Evolutionary conservation across 2,329 filamentous ascomycete species (phyloP).

Genomic region (Cladosporium sp.): DNA sequence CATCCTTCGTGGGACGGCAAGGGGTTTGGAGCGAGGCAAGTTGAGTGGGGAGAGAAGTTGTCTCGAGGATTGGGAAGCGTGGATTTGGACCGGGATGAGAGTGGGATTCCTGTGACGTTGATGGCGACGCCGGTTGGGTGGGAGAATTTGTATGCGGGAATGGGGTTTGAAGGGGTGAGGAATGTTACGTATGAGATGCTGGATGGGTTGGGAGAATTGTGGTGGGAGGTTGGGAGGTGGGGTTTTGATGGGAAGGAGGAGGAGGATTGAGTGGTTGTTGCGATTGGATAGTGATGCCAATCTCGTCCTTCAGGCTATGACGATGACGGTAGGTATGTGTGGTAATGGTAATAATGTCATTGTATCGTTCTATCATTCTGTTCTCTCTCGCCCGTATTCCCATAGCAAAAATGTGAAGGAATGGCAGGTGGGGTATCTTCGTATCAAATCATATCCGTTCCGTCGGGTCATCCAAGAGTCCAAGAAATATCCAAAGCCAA

Average conservation of each 20-base stretch:
- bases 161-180: constrained; percentile 4
- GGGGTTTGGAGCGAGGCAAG: constrained; percentile 8
- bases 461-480: background rate
- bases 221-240: constrained; percentile 11
- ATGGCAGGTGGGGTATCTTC: constrained; percentile 9
- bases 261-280: background rate
- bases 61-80: background rate
- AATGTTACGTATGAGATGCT: constrained; percentile 4
- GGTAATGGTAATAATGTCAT: background rate
- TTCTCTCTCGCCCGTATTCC: background rate
- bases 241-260: background rate
- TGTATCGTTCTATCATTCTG: constrained; percentile 7
- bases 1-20: constrained; percentile 11
- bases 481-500: background rate
- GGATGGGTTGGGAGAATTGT: constrained; percentile 1
- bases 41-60: background rate
- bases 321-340: too few relatives aligned
- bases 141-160: background rate
- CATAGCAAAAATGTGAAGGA: background rate
- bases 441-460: background rate
- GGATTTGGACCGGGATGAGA: background rate
- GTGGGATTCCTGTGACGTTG: background rate
- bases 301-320: too few relatives aligned
- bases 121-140: constrained; percentile 5
- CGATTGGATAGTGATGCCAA: too few relatives aligned